Base-by-base conservation (phyloP, 148 eudicot genomes). In the Vaccinium myrtillus region DNA sequence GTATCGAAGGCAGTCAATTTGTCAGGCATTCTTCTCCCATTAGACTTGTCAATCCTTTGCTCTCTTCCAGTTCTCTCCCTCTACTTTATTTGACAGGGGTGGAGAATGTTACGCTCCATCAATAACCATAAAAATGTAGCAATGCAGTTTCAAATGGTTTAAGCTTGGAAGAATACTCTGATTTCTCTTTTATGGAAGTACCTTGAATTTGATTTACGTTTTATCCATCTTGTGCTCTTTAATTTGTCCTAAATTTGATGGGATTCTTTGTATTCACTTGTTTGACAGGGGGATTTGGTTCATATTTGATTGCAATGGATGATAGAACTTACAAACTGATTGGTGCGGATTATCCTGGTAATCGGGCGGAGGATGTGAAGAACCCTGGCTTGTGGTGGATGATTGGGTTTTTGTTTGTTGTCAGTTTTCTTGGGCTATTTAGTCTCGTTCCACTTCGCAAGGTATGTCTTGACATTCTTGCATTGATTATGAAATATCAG, bases 401-500 rank as follows among this genome's bases (percentile, higher is more conserved):
- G 97, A 94, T 91, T 55, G 99, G 98, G 25, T 96, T 96, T 84
- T 58, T 94, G 70, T 93, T 93, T 85, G 93, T 96, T 86, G 99
- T 96, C 86, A 94, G 98, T 87, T 96, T 96, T 87, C 90, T 96
- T 75, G 99, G 99, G 70, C 89, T 96, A 78, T 96, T 96, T 84
- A 93, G 98, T 87, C 98, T 96, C 63, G 97, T 94, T 82, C 98
- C 99, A 36, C 98, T 96, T 78, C 93, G 99, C 8, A 96, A 96
- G 98, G 99, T 94, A 90, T 46, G 71, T 73, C 79, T 14, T 75
- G 19, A 23, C 16, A 12, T 63, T 54, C 25, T 43, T 85, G 76
- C 23, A 12, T 15, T 51, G 8, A 21, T 19, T 19, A 8, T 43
- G 15, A 15, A 48, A 48, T 48, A 48, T 48, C 6, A 3, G 5